Evolutionary conservation across 306 rosid genomes (phyloP).

Genomic region (Begonia fuchsioides): DNA sequence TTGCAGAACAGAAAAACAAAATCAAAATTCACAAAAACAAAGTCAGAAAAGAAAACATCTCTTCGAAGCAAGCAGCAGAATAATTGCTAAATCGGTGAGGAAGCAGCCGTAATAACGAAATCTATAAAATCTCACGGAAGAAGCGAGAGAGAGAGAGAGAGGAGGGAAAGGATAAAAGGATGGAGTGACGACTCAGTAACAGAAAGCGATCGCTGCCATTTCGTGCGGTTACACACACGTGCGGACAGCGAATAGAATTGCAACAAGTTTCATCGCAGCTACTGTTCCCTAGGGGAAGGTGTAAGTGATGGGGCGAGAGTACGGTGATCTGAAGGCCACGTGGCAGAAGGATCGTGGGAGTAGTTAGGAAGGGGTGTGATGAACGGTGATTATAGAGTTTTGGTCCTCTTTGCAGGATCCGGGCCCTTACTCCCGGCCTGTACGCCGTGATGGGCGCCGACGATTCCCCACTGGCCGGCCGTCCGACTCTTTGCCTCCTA

Average conservation of each 20-base stretch:
- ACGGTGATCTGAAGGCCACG: neutral
- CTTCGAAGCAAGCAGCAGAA: neutral
- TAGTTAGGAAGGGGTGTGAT: too few species aligned
- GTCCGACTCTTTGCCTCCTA: neutral
- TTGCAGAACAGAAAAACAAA: neutral
- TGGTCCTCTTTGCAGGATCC: too few species aligned
- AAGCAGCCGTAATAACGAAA: too few species aligned
- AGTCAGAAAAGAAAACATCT: neutral
- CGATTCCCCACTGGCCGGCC: neutral
- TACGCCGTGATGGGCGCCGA: conserved; percentile 10
- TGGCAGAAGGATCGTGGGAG: neutral
- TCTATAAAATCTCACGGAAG: too few species aligned
- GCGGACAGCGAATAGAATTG: neutral
- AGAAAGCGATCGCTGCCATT: neutral
- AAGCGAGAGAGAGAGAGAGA: neutral
- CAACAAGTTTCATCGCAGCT: neutral
- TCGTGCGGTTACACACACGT: conserved; percentile 1
- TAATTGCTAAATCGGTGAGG: neutral
- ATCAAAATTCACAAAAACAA: neutral
- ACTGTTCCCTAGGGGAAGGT: neutral
- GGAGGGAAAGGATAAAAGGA: neutral
- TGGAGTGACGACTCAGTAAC: neutral
- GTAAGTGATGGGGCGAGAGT: neutral
- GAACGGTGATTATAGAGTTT: too few species aligned
- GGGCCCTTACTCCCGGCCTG: conserved; percentile 1